phyloP scores from a whole-genome alignment of 331 rosid genomes.

The Spiraea crenata region DNA sequence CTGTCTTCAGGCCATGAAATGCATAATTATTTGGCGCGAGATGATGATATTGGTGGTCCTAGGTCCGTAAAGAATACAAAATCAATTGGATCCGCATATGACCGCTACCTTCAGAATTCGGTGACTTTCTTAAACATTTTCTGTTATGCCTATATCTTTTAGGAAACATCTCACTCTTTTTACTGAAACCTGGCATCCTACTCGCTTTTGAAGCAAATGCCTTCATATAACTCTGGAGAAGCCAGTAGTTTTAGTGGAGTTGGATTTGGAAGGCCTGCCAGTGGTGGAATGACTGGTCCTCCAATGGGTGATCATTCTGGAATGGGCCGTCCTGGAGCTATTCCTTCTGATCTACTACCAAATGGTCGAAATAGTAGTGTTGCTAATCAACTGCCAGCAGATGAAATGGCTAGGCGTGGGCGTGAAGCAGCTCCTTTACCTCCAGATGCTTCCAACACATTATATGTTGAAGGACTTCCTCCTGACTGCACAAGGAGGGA shows the following conservation, averaged over 20 bases:
- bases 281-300: slow-evolving; percentile 49
- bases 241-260: slow-evolving; percentile 48
- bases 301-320: slow-evolving; percentile 50
- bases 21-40: slow-evolving; percentile 50
- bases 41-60: slow-evolving; percentile 53
- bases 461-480: slow-evolving; percentile 94
- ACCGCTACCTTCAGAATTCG: slow-evolving; percentile 79
- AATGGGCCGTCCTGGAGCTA: slow-evolving; percentile 43
- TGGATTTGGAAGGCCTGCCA: slow-evolving; percentile 57
- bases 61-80: slow-evolving; percentile 51
- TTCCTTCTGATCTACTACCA: slow-evolving; percentile 44
- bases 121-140: slow-evolving; percentile 42
- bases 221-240: slow-evolving; percentile 68
- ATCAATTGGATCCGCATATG: slow-evolving; percentile 76
- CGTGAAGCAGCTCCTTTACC: slow-evolving; percentile 76
- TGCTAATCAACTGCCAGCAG: slow-evolving; percentile 58
- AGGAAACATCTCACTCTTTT: background rate
- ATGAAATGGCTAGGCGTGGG: slow-evolving; percentile 55
- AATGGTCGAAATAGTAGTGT: slow-evolving; percentile 51
- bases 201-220: slow-evolving; percentile 48
- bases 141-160: slow-evolving; percentile 18
- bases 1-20: slow-evolving; percentile 64
- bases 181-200: slow-evolving; percentile 24
- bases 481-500: slow-evolving; percentile 81
- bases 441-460: slow-evolving; percentile 82